Base-by-base conservation (phyloP, 306 rosid species). In the Quercus dentata region DNA sequence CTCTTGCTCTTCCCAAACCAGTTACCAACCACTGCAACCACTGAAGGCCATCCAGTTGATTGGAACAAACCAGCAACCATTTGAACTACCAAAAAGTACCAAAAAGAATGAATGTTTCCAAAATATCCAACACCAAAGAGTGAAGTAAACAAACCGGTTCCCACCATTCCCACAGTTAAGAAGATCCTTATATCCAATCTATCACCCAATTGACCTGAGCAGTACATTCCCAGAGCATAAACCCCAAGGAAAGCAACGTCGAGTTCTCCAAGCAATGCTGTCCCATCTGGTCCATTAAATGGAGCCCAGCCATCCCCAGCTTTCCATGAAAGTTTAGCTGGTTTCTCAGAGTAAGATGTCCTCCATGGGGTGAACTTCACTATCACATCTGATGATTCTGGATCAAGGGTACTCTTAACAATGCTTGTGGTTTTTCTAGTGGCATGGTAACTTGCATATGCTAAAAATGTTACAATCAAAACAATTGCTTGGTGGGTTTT, bases 1-100 rank as follows among this genome's bases (percentile, higher is more conserved):
- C 99, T 93, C 89, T 93, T 96, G 81, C 84, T 87, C 91, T 96
- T 96, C 46, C 98, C 98, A 80, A 96, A 96, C 99, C 98, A 96
- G 51, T 93, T 90, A 14, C 98, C 99, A 1, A 96, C 89, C 73
- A 96, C 97, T 15, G 98, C 98, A 64, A 96, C 99, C 0, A 96
- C 99, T 0, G 98, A 96, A 5, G 99, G 99, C 99, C 98, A 96
- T 54, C 98, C 98, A 3, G 99, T 93, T 8, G 99, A 96, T 79
- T 96, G 99, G 75, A 96, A 96, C 87, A 96, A 76, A 18, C 99
- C 98, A 25, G 98, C 98, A 78, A 89, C n/a, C 91, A 93, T 86
- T 85, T 96, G 99, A 74, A 86, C 76, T 7, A 77, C 81, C 44
- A 96, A 87, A 78, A 71, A 96, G 64, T 96, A 93, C 75, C 86